phyloP scores from a whole-genome alignment of 495 filamentous ascomycete species.

The Daldinia concentrica region DNA sequence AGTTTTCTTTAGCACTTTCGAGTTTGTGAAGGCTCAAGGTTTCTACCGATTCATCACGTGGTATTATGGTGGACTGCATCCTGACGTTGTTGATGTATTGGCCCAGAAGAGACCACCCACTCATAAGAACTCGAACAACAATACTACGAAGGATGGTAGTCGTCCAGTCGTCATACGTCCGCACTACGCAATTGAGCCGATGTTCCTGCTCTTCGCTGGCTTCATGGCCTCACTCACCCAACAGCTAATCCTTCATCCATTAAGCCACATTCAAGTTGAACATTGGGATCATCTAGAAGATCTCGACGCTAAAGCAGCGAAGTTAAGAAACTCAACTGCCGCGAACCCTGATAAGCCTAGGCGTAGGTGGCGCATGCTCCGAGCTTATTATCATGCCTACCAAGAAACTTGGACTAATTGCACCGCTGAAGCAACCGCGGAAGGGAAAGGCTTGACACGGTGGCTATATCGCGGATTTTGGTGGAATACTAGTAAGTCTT shows the following conservation, averaged over 20 bases:
- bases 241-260: conserved; percentile 80
- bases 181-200: conserved; percentile 85
- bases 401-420: conserved; percentile 78
- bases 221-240: conserved; percentile 78
- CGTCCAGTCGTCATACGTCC: conserved; percentile 72
- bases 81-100: conserved; percentile 54
- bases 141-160: conserved; percentile 20
- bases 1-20: conserved; percentile 86
- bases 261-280: conserved; percentile 76
- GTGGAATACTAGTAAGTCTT: conserved; percentile 62
- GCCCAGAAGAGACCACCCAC: conserved; percentile 49
- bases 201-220: conserved; percentile 81
- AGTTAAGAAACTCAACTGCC: conserved; percentile 47
- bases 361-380: conserved; percentile 62
- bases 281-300: conserved; percentile 83
- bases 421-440: conserved; percentile 65
- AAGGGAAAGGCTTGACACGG: conserved; percentile 67
- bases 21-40: conserved; percentile 84
- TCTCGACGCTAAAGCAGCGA: conserved; percentile 69
- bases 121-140: conserved; percentile 18
- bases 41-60: conserved; percentile 83
- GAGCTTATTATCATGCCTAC: conserved; percentile 78
- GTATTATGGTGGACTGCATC: conserved; percentile 73
- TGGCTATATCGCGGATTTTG: conserved; percentile 85
- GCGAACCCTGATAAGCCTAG: conserved; percentile 42